These are phyloP conservation scores for Sugiyamaella novakii DNA, from an alignment of 1,139 yeast genomes.

Conservation along the genomic window DNA sequence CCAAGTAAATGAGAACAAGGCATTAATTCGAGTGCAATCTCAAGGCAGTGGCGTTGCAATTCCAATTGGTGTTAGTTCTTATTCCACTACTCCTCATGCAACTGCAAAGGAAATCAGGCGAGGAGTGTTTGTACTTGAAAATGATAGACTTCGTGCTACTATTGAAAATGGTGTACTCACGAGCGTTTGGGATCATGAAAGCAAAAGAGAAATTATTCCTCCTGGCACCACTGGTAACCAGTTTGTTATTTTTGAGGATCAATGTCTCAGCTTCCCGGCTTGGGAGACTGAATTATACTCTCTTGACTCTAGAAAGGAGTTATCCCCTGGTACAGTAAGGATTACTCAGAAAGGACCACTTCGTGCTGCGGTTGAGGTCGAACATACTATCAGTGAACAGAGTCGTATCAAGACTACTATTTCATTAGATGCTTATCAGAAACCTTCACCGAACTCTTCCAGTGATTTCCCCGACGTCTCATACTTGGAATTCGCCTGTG, in stretches of 20 bases:
- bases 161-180: constrained; percentile 67
- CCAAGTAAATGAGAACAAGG: constrained; percentile 16
- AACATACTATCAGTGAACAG: constrained; percentile 56
- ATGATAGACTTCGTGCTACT: constrained; percentile 60
- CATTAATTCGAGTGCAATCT: constrained; percentile 23
- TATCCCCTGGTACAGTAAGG: constrained; percentile 48
- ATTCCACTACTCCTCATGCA: constrained; percentile 23
- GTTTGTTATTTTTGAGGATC: constrained; percentile 79
- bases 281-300: constrained; percentile 97
- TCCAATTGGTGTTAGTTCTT: constrained; percentile 13
- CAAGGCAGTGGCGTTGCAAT: constrained; percentile 27
- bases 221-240: constrained; percentile 69
- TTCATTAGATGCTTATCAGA: constrained; percentile 61
- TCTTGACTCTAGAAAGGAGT: constrained; percentile 63
- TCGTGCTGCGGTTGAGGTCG: constrained; percentile 60
- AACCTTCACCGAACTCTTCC: constrained; percentile 35
- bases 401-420: constrained; percentile 69
- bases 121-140: constrained; percentile 54
- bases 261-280: constrained; percentile 88
- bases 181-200: constrained; percentile 63
- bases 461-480: constrained; percentile 39
- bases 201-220: constrained; percentile 70
- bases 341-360: constrained; percentile 59
- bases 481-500: constrained; percentile 57
- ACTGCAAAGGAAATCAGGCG: constrained; percentile 45